These are phyloP conservation scores for Smittium mucronatum DNA, from an alignment of 371 early-diverging fungal genomes.

Conservation along the genomic window DNA sequence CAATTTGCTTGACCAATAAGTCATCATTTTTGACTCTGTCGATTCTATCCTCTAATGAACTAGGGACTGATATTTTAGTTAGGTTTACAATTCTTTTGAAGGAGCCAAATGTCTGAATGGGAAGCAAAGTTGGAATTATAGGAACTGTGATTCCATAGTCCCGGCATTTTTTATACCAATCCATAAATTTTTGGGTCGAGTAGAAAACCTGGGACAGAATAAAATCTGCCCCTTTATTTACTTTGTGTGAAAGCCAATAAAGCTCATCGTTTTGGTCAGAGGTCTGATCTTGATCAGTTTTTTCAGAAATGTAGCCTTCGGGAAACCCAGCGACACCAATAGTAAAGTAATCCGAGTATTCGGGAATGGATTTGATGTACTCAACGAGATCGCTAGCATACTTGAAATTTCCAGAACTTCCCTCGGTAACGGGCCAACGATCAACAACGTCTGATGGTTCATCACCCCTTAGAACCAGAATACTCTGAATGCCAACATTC, in stretches of 20 bases:
- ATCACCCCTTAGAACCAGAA: conserved; percentile 87
- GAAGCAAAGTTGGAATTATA: conserved; percentile 89
- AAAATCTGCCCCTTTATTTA: conserved; percentile 87
- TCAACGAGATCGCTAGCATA: conserved; percentile 85
- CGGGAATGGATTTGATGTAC: conserved; percentile 52
- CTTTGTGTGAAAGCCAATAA: conserved; percentile 61
- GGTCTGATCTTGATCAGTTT: neutral
- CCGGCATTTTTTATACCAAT: conserved; percentile 63
- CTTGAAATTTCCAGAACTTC: conserved; percentile 36
- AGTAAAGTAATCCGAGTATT: conserved; percentile 86
- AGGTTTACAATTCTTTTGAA: conserved; percentile 79
- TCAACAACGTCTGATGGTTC: conserved; percentile 39
- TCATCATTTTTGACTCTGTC: conserved; percentile 84
- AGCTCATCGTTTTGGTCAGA: conserved; percentile 77
- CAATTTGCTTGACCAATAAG: conserved; percentile 84
- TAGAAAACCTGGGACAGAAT: conserved; percentile 90
- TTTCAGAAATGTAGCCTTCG: conserved; percentile 62
- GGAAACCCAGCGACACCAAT: conserved; percentile 95
- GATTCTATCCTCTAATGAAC: conserved; percentile 43
- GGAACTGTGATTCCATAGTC: conserved; percentile 59
- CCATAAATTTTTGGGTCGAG: conserved; percentile 55
- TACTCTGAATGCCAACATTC: conserved; percentile 76
- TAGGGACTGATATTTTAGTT: conserved; percentile 68
- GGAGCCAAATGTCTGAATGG: conserved; percentile 79
- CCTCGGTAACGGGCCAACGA: conserved; percentile 65